Evolutionary conservation across 2,329 filamentous ascomycete genomes (phyloP), one percentile per base, ranked within the genome.

Genomic region (Aureobasidium sp.): DNA sequence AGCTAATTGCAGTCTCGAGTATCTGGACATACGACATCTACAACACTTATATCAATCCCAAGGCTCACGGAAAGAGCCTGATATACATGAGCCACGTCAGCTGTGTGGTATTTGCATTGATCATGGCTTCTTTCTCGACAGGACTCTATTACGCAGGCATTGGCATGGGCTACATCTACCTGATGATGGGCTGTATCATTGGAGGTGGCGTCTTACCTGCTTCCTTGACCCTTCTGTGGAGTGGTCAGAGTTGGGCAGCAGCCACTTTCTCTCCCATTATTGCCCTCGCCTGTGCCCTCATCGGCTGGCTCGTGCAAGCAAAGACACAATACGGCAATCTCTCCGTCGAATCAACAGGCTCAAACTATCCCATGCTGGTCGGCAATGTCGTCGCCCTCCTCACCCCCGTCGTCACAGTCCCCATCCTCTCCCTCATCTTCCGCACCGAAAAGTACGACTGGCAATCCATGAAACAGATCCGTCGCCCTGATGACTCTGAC

Each of bases 131-230:
- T 1, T 90, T 95, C 74, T 87, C 87, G 0, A 89, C 90, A 0
- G 90, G 89, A 0, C 82, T 94, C 0, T 72, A 77, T 66, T 79
- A 79, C 65, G 76, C 76, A 25, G 76, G 74, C 22, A 88, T 96
- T 64, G 87, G 84, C 12, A 94, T 96, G 89, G 91, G 91, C 12
- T 95, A 92, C 69, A 80, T 95, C 3, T 95, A 95, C 70, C 78
- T 96, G 1, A 84, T 96, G 71, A 96, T 96, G 91, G 92, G 91
- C 8, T 89, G 91, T 56, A 90, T 96, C 69, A 94, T 96, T 70
- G 91, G 87, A 0, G 85, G 89, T 0, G 63, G 57, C 11, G 91
- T 96, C 3, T 81, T 96, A 14, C 91, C 92, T 0, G 89, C 90
- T 0, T 87, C 90, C 0, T 77, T 96, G 65, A 89, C 90, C 0